Evolutionary conservation across 345 rosid genomes (phyloP).

Genomic region (Microthlaspi erraticum): DNA sequence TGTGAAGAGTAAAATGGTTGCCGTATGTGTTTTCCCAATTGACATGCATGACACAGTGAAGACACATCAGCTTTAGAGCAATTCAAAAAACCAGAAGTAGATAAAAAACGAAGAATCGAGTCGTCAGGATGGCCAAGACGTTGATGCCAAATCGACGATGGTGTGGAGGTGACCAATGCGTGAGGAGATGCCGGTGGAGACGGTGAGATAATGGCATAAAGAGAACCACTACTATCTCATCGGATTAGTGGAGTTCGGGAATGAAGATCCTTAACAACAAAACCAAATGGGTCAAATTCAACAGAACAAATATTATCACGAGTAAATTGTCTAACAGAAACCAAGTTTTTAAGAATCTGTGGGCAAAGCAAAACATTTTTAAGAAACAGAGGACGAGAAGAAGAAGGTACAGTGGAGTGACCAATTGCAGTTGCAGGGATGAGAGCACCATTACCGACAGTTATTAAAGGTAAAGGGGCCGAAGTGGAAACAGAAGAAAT

Average conservation of each 20-base stretch:
- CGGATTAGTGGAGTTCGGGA: not conserved
- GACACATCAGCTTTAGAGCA: not conserved
- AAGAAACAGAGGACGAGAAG: no score
- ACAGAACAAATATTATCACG: not conserved
- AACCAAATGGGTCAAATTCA: not conserved
- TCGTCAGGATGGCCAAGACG: not conserved
- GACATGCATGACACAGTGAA: not conserved
- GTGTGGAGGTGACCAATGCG: not conserved
- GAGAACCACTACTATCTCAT: not conserved
- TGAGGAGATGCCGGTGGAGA: no score
- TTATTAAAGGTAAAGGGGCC: no score
- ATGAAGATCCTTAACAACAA: not conserved
- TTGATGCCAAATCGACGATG: not conserved
- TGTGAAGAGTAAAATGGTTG: not conserved
- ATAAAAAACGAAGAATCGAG: not conserved
- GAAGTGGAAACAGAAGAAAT: no score
- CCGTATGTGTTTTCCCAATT: not conserved
- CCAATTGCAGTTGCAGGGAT: no score
- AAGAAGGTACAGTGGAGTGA: no score
- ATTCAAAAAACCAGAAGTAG: not conserved
- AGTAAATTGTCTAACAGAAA: no score
- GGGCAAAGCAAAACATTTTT: no score
- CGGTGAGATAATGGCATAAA: not conserved
- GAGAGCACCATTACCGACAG: no score
- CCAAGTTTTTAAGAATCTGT: not conserved